These are phyloP conservation scores for Exophiala xenobiotica DNA, from an alignment of 2,329 filamentous ascomycete genomes.

Conservation along the genomic window DNA sequence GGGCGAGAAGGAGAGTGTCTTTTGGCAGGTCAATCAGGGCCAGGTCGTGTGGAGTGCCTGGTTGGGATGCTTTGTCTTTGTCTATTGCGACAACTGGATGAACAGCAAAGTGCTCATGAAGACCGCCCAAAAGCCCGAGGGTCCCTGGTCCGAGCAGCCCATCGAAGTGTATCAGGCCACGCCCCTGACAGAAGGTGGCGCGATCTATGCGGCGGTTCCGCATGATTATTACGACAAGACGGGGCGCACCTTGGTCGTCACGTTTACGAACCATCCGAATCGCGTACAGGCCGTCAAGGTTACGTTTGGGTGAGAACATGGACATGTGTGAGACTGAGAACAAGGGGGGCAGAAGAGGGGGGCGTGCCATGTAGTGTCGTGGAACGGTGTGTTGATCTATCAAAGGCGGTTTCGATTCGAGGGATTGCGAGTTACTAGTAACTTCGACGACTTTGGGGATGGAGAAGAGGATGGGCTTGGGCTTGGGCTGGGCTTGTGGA, in stretches of 20 bases:
- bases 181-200: slow-evolving; percentile 23
- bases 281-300: slow-evolving; percentile 29
- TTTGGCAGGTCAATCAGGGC: slow-evolving; percentile 33
- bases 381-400: too few relatives aligned
- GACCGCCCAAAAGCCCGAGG: slow-evolving; percentile 25
- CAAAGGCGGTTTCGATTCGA: too few relatives aligned
- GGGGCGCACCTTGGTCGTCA: slow-evolving; percentile 30
- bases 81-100: slow-evolving; percentile 31
- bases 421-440: too few relatives aligned
- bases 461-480: too few relatives aligned
- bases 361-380: too few relatives aligned
- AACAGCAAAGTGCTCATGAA: slow-evolving; percentile 27
- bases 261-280: slow-evolving; percentile 33
- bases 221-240: slow-evolving; percentile 31
- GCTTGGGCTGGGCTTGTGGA: too few relatives aligned
- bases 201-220: slow-evolving; percentile 30
- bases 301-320: slow-evolving; percentile 13
- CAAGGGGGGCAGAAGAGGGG: not conserved
- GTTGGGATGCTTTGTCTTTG: slow-evolving; percentile 30
- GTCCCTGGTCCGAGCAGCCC: slow-evolving; percentile 30
- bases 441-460: too few relatives aligned
- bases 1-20: slow-evolving; percentile 30
- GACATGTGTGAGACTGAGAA: too few relatives aligned
- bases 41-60: slow-evolving; percentile 31
- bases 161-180: slow-evolving; percentile 28